A percentile compares a stretch with the other conserved stretches of the same genome.
Evolutionary conservation across 345 rosid genomes (phyloP).

Genomic region (Eucalyptus globulus): DNA sequence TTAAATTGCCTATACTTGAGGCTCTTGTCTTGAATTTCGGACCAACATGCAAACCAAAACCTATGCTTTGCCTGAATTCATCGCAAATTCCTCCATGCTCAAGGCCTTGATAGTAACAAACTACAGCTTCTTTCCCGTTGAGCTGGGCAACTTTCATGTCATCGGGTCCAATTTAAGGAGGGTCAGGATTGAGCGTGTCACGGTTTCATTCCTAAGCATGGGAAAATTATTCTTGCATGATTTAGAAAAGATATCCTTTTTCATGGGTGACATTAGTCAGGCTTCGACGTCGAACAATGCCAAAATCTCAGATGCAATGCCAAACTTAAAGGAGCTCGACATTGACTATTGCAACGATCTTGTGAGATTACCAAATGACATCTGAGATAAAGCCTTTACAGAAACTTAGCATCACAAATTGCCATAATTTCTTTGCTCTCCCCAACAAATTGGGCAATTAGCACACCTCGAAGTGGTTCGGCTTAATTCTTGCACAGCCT

Average conservation of each 20-base stretch:
- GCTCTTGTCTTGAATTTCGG: slow-evolving; percentile 26
- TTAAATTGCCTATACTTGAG: slow-evolving; percentile 27
- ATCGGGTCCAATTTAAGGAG: slow-evolving; percentile 35
- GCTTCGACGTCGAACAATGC: neutral
- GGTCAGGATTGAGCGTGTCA: slow-evolving; percentile 34
- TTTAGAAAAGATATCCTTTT: slow-evolving; percentile 27
- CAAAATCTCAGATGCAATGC: neutral
- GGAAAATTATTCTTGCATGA: neutral
- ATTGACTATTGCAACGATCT: slow-evolving; percentile 37
- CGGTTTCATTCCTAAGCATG: neutral
- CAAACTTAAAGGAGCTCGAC: slow-evolving; percentile 34
- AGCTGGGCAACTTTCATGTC: slow-evolving; percentile 18
- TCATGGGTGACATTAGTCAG: slow-evolving; percentile 25
- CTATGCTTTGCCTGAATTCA: slow-evolving; percentile 36
- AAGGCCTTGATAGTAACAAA: slow-evolving; percentile 33
- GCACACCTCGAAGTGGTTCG: too few relatives aligned
- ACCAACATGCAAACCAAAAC: neutral
- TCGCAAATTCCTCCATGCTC: slow-evolving; percentile 15
- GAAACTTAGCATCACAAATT: slow-evolving; percentile 44
- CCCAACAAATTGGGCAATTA: slow-evolving; percentile 1
- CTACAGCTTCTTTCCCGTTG: slow-evolving; percentile 9
- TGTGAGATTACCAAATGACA: slow-evolving; percentile 10
- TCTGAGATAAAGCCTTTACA: slow-evolving; percentile 1
- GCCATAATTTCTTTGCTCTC: slow-evolving; percentile 29
- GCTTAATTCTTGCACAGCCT: too few relatives aligned